A percentile compares a stretch with the other conserved stretches of the same genome.
These are phyloP conservation scores for Penicillium polonicum DNA, from an alignment of 2,329 filamentous ascomycete genomes.

Conservation along the genomic window DNA sequence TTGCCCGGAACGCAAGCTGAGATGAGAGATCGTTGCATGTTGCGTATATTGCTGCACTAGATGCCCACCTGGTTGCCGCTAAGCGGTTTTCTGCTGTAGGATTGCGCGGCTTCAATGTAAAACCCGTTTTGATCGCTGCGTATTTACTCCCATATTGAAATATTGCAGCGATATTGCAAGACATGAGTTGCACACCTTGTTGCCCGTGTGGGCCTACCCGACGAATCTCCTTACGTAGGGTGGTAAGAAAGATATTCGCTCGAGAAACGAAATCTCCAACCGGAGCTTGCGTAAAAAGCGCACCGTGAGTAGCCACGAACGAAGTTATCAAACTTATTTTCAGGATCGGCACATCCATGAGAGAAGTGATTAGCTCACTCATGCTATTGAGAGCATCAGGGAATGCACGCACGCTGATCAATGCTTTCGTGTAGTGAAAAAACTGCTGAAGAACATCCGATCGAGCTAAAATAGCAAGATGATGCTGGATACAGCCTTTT, in stretches of 20 bases:
- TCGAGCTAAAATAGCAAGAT: too few relatives aligned
- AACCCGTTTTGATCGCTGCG: slow-evolving; percentile 30
- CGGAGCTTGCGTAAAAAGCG: slow-evolving; percentile 44
- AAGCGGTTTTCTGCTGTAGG: too few relatives aligned
- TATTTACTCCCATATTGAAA: slow-evolving; percentile 54
- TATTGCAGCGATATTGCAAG: slow-evolving; percentile 55
- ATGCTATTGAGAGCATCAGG: too few relatives aligned
- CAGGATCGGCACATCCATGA: too few relatives aligned
- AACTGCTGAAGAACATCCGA: too few relatives aligned
- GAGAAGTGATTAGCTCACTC: too few relatives aligned
- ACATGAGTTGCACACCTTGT: slow-evolving; percentile 55
- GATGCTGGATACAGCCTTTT: too few relatives aligned
- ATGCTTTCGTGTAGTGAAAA: too few relatives aligned
- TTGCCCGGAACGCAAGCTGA: slow-evolving; percentile 38
- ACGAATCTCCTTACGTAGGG: slow-evolving; percentile 50
- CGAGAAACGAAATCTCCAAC: slow-evolving; percentile 41
- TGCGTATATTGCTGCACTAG: too few relatives aligned
- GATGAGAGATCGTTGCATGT: slow-evolving; percentile 19
- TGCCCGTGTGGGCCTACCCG: slow-evolving; percentile 51
- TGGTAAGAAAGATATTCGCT: slow-evolving; percentile 42
- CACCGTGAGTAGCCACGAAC: slow-evolving; percentile 56
- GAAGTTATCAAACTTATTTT: slow-evolving; percentile 26
- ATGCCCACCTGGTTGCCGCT: too few relatives aligned
- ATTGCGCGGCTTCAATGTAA: too few relatives aligned
- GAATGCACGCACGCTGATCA: too few relatives aligned